phyloP scores from a whole-genome alignment of 768 basidiomycete species.

The Roridomyces roridus region DNA sequence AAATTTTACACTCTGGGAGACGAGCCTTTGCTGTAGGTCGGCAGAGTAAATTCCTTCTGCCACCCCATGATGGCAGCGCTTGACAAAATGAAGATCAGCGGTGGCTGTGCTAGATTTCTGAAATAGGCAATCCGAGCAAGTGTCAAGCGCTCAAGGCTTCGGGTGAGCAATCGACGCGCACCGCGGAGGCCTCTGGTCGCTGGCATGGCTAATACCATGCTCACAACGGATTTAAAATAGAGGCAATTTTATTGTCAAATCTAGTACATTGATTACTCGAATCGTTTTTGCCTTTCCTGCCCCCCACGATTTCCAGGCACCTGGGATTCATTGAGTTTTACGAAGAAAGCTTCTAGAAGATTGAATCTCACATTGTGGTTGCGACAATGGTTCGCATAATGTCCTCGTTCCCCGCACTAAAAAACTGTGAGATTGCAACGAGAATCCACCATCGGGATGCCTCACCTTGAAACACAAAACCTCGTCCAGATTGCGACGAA shows the following conservation, averaged over 20 bases:
- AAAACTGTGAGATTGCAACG: constrained; percentile 1
- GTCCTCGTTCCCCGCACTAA: constrained; percentile 91
- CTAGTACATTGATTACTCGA: constrained; percentile 34
- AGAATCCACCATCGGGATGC: constrained; percentile 41
- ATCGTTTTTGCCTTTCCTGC: constrained; percentile 60
- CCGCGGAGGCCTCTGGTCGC: too few species aligned
- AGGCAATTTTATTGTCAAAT: too few species aligned
- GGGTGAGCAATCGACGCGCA: too few species aligned
- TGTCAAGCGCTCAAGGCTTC: too few species aligned
- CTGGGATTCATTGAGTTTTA: constrained; percentile 1
- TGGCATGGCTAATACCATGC: too few species aligned
- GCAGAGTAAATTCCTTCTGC: constrained; percentile 83
- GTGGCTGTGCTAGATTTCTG: too few species aligned
- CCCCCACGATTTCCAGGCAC: constrained; percentile 91
- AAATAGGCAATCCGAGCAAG: too few species aligned
- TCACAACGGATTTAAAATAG: too few species aligned
- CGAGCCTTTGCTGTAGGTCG: constrained; percentile 34
- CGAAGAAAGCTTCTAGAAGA: background rate
- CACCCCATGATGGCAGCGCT: constrained; percentile 81
- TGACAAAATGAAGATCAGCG: background rate
- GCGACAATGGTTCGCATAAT: constrained; percentile 94
- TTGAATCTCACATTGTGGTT: constrained; percentile 66
- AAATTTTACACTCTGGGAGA: too few species aligned
- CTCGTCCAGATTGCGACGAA: constrained; percentile 79
- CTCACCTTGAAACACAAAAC: constrained; percentile 93